Percentiles rank a stretch among this genome's conserved stretches.
phyloP scores from a whole-genome alignment of 495 filamentous ascomycete genomes.

The Neurospora sp. region DNA sequence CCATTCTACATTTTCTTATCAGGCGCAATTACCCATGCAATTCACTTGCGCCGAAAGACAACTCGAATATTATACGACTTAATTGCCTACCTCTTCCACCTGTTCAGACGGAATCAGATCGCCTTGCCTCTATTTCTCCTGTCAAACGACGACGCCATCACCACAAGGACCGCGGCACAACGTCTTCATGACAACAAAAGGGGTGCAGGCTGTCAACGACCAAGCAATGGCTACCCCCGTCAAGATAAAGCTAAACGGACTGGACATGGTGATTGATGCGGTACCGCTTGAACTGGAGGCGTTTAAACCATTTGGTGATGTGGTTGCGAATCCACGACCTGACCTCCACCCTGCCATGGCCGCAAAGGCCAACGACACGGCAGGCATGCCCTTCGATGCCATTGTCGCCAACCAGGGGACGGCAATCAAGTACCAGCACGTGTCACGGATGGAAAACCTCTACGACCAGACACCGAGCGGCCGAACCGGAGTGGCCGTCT shows the following conservation, averaged over 20 bases:
- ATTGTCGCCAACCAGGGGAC: conserved; percentile 70
- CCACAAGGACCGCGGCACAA: neutral
- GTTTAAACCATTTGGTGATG: conserved; percentile 78
- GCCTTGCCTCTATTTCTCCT: neutral
- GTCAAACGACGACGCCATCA: neutral
- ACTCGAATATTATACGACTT: neutral
- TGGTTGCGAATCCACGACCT: conserved; percentile 61
- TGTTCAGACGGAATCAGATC: neutral
- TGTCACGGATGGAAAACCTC: conserved; percentile 58
- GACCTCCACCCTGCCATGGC: conserved; percentile 32
- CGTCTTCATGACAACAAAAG: neutral
- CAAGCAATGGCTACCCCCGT: conserved; percentile 21
- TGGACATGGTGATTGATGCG: conserved; percentile 30
- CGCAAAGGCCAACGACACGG: conserved; percentile 19
- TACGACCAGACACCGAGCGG: conserved; percentile 59
- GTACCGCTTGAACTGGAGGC: conserved; percentile 50
- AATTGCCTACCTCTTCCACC: neutral
- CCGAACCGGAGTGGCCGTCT: conserved; percentile 46
- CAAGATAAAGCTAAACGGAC: conserved; percentile 8
- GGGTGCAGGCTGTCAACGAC: neutral
- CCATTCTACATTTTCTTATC: neutral
- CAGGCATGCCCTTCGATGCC: conserved; percentile 29
- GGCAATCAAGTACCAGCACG: conserved; percentile 74
- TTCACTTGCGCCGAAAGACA: neutral
- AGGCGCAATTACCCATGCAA: neutral